phyloP scores from a whole-genome alignment of 306 rosid species.

The Fragaria vesca region DNA sequence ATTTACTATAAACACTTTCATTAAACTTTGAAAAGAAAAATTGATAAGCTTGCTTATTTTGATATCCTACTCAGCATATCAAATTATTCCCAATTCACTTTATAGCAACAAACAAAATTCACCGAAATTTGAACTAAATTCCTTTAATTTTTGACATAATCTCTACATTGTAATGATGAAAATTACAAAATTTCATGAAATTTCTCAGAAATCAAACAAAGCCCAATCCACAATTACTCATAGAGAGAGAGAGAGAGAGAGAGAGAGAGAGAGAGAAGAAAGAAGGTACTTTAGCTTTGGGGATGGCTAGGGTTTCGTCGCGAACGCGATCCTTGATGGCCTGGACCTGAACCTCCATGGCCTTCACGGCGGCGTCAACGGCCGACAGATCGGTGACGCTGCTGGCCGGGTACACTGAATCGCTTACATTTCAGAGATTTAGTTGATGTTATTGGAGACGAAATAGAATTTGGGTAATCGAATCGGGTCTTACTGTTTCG shows the following conservation, averaged over 20 bases:
- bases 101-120: background rate
- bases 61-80: background rate
- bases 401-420: constrained; percentile 77
- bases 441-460: background rate
- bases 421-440: background rate
- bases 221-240: background rate
- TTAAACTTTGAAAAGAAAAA: background rate
- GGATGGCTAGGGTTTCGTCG: constrained; percentile 78
- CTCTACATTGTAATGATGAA: background rate
- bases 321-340: constrained; percentile 74
- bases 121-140: background rate
- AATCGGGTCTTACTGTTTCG: constrained; percentile 62
- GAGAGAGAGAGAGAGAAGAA: constrained; percentile 1
- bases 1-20: background rate
- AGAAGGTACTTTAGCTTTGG: constrained; percentile 67
- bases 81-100: background rate
- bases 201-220: constrained; percentile 1
- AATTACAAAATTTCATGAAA: background rate
- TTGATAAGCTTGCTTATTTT: background rate
- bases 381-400: constrained; percentile 70
- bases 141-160: background rate
- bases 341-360: constrained; percentile 87
- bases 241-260: constrained; percentile 11
- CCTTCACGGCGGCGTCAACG: constrained; percentile 63
- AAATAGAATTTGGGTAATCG: constrained; percentile 1